Evolutionary conservation across 768 basidiomycete species (phyloP).

Genomic region (Coprinopsis marcescibilis): DNA sequence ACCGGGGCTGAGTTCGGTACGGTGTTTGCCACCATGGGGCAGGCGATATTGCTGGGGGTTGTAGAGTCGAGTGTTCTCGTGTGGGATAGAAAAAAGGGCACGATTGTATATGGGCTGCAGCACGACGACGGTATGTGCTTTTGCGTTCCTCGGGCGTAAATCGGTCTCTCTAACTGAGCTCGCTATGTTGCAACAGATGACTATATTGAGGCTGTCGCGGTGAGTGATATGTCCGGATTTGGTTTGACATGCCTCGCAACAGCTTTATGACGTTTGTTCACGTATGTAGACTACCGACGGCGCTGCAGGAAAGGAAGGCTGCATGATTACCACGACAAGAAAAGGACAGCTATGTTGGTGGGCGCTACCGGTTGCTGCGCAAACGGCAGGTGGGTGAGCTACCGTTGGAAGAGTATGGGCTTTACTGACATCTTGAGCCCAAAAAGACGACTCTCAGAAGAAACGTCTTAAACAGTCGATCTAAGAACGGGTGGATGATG

Average conservation of each 20-base stretch:
- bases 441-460: not conserved
- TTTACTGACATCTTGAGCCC: not conserved
- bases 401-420: no score
- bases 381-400: slow-evolving; percentile 1
- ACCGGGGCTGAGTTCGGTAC: slow-evolving; percentile 35
- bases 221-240: slow-evolving; percentile 20
- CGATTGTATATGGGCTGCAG: slow-evolving; percentile 53
- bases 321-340: slow-evolving; percentile 53
- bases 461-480: not conserved
- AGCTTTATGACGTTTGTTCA: slow-evolving; percentile 4
- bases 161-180: no score
- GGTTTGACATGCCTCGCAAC: not conserved
- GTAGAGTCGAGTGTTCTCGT: slow-evolving; percentile 50
- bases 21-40: slow-evolving; percentile 46
- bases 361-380: slow-evolving; percentile 37
- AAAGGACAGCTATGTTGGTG: slow-evolving; percentile 55
- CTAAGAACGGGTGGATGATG: no score
- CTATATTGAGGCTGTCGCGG: slow-evolving; percentile 35
- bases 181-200: slow-evolving; percentile 28
- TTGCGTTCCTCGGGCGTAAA: slow-evolving; percentile 7
- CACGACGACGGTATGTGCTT: slow-evolving; percentile 50
- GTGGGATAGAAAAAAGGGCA: slow-evolving; percentile 55
- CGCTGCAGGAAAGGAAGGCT: slow-evolving; percentile 29
- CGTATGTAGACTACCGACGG: slow-evolving; percentile 43
- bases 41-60: slow-evolving; percentile 52